A percentile compares a stretch with the other conserved stretches of the same genome.
phyloP scores from a whole-genome alignment of 2,329 filamentous ascomycete genomes.

The Xylaria sp. region DNA sequence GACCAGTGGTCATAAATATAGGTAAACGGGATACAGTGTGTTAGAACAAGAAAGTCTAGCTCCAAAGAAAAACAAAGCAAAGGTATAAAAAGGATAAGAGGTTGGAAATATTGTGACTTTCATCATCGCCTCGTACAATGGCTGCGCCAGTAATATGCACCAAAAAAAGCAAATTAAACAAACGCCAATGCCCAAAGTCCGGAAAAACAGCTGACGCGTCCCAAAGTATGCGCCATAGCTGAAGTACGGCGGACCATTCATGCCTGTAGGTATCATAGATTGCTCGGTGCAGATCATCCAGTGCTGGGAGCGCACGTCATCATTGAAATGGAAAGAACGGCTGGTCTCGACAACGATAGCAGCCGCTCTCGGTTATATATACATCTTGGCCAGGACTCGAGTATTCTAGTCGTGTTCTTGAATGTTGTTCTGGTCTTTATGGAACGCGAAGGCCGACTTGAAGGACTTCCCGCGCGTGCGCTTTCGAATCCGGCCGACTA shows the following conservation, averaged over 20 bases:
- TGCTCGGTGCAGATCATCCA: conserved; percentile 45
- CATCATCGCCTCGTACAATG: conserved; percentile 49
- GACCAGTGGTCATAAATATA: conserved; percentile 20
- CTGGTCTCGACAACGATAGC: conserved; percentile 3
- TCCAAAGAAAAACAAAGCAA: conserved; percentile 26
- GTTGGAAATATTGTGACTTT: conserved; percentile 40
- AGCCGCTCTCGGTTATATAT: not conserved
- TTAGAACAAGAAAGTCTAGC: conserved; percentile 42
- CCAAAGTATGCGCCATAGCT: conserved; percentile 26
- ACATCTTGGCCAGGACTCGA: not conserved
- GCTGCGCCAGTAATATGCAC: conserved; percentile 44
- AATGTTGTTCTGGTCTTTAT: conserved; percentile 47
- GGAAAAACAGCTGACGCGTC: conserved; percentile 32
- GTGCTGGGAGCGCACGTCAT: conserved; percentile 42
- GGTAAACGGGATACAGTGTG: conserved; percentile 23
- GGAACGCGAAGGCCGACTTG: conserved; percentile 49
- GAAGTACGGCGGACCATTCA: conserved; percentile 29
- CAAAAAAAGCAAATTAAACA: conserved; percentile 23
- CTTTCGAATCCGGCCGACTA: conserved; percentile 49
- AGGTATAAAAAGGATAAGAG: conserved; percentile 27
- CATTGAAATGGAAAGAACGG: conserved; percentile 40
- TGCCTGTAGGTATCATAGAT: conserved; percentile 45
- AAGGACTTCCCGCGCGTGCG: conserved; percentile 52
- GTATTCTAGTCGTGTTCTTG: conserved; percentile 46
- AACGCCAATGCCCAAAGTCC: conserved; percentile 47